Evolutionary conservation across 1,284 basidiomycete species (phyloP), one percentile per base, ranked within the genome.

Genomic region (Austroboletus novae-zelandiae): DNA sequence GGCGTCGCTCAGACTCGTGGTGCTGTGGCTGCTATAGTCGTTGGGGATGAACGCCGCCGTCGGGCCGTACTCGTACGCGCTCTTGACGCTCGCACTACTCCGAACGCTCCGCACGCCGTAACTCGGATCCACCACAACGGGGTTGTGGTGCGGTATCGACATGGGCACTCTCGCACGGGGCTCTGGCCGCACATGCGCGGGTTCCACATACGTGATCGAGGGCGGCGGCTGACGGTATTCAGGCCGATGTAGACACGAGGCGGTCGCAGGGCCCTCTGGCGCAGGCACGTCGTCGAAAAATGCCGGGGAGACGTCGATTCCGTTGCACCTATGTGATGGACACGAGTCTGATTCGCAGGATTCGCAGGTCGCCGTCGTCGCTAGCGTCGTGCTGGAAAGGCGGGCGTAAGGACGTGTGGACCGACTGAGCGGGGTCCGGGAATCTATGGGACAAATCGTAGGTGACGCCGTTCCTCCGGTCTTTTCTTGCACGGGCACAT

Each of bases 241-340:
- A 4, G 60, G 67, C 29, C 43, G 61, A 42, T 53, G 59, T 39
- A 51, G 62, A 60, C 37, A 67, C 15, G 75, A 71, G 17, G 71
- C 71, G 1, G 74, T 80, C 9, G 76, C 78, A 9, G 78, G 79
- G 1, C 78, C 80, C 50, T 83, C 81, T 4, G 81, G 73, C 0
- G 71, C 71, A 6, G 78, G 75, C 40, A 82, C 73, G 14, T 75
- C 73, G 55, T 86, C 84, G 55, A 78, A 84, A 62, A 78, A 81
- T 0, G 81, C 81, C 5, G 78, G 80, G 4, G 84, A 86, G 27
- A 87, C 79, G 47, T 83, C 74, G 79, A 57, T 69, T 57, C 54
- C 68, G 58, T 55, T 46, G 39, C 41, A 51, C 27, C 66, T 61
- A 13, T 57, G 30, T 27, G 60, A 55, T 39, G 48, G 57, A 31